phyloP scores from a whole-genome alignment of 164 flowering plant species.

The Protea cynaroides region DNA sequence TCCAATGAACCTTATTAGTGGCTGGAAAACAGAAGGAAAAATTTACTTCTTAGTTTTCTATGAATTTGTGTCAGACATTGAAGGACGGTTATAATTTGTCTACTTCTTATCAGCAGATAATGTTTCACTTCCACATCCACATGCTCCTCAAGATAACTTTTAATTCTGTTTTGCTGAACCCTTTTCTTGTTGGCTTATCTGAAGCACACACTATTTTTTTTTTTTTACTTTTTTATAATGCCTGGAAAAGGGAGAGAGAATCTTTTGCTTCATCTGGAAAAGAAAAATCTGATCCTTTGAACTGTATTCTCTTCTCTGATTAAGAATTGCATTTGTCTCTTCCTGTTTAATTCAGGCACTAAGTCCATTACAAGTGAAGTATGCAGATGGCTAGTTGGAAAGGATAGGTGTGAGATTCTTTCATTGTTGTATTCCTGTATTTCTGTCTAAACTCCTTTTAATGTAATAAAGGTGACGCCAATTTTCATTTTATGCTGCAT shows the following conservation, averaged over 20 bases:
- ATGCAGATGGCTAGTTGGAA: constrained; percentile 99
- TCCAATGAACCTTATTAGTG: too few species aligned
- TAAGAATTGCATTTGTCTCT: constrained; percentile 1
- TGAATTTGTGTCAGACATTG: too few species aligned
- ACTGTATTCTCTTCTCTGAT: constrained; percentile 3
- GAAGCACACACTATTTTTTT: too few species aligned
- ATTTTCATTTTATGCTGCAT: constrained; percentile 3
- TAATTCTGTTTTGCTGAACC: not conserved
- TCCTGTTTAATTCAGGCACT: constrained; percentile 68
- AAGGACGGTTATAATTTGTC: too few species aligned
- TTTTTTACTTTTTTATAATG: too few species aligned
- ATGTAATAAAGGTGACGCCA: not conserved
- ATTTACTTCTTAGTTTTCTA: too few species aligned
- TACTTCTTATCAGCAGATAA: too few species aligned
- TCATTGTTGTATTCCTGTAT: too few species aligned
- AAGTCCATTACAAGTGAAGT: constrained; percentile 99
- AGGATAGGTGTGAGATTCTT: constrained; percentile 61
- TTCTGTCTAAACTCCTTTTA: not conserved
- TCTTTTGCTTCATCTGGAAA: not conserved
- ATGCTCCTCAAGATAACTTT: not conserved
- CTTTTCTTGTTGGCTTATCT: not conserved
- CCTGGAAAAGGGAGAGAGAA: not conserved
- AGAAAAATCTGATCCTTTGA: too few species aligned
- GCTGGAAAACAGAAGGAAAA: too few species aligned
- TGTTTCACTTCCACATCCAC: too few species aligned